Evolutionary conservation across 2,329 filamentous ascomycete species (phyloP).

Genomic region (Thermochaetoides dissita): DNA sequence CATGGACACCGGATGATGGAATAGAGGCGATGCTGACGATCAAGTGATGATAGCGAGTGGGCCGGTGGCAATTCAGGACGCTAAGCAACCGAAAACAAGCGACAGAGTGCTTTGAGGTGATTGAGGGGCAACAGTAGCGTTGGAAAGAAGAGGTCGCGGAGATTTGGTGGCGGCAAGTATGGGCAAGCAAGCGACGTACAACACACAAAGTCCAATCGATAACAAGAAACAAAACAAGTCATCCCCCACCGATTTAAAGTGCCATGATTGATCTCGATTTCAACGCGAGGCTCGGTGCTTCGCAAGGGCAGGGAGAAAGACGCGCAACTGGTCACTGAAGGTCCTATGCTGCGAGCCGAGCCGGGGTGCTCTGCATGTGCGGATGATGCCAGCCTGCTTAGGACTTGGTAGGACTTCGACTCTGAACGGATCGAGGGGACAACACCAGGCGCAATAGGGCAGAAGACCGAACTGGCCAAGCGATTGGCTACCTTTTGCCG

Average conservation of each 20-base stretch:
- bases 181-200: constrained; percentile 1
- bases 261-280: constrained; percentile 13
- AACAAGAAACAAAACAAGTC: constrained; percentile 6
- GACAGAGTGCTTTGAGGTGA: no score
- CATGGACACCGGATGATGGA: constrained; percentile 11
- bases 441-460: constrained; percentile 8
- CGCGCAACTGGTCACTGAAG: constrained; percentile 10
- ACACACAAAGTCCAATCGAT: constrained; percentile 3
- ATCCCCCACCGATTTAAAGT: constrained; percentile 18
- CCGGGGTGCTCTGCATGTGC: neutral
- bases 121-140: no score
- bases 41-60: no score
- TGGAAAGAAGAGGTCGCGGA: no score
- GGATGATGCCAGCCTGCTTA: constrained; percentile 5
- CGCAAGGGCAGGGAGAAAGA: constrained; percentile 2
- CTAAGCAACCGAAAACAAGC: no score
- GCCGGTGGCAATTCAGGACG: no score
- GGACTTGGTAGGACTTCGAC: constrained; percentile 12
- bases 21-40: neutral
- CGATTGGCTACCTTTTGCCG: no score
- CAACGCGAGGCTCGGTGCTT: constrained; percentile 1
- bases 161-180: no score
- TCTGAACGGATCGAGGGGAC: neutral
- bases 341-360: constrained; percentile 9
- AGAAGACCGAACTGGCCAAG: neutral